These are phyloP conservation scores for Anthracocystis panici-leucophaei DNA, from an alignment of 1,284 basidiomycete genomes.

Conservation along the genomic window DNA sequence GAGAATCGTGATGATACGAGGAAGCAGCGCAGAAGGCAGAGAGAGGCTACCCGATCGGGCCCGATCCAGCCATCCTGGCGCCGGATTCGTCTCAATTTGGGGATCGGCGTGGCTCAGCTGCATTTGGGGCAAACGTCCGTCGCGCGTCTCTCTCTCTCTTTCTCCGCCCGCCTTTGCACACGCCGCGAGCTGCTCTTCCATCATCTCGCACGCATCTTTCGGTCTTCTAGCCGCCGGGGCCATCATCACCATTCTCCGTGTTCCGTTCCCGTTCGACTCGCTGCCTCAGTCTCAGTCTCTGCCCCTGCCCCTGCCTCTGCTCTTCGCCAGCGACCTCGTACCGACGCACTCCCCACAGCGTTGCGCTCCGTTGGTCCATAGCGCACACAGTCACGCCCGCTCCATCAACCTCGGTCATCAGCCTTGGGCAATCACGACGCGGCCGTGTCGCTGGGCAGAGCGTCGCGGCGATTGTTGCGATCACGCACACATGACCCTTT, in stretches of 20 bases:
- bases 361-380: constrained; percentile 4
- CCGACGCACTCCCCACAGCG: neutral
- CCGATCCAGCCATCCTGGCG: neutral
- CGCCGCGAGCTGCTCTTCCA: constrained; percentile 24
- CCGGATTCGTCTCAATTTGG: constrained; percentile 7
- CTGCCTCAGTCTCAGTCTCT: neutral
- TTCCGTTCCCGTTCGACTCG: constrained; percentile 2
- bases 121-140: constrained; percentile 8
- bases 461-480: neutral
- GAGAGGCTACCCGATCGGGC: neutral
- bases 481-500: neutral
- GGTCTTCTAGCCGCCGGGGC: constrained; percentile 34
- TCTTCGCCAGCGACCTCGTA: neutral
- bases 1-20: neutral
- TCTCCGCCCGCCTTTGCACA: neutral
- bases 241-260: constrained; percentile 11
- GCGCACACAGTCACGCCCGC: constrained; percentile 9
- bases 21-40: neutral
- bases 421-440: neutral
- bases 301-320: constrained; percentile 5
- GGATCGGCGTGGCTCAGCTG: constrained; percentile 8
- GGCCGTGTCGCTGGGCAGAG: neutral
- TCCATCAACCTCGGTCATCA: neutral
- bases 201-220: constrained; percentile 35
- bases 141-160: constrained; percentile 20